These are phyloP conservation scores for Parathielavia appendiculata DNA, from an alignment of 495 filamentous ascomycete species.

Conservation along the genomic window DNA sequence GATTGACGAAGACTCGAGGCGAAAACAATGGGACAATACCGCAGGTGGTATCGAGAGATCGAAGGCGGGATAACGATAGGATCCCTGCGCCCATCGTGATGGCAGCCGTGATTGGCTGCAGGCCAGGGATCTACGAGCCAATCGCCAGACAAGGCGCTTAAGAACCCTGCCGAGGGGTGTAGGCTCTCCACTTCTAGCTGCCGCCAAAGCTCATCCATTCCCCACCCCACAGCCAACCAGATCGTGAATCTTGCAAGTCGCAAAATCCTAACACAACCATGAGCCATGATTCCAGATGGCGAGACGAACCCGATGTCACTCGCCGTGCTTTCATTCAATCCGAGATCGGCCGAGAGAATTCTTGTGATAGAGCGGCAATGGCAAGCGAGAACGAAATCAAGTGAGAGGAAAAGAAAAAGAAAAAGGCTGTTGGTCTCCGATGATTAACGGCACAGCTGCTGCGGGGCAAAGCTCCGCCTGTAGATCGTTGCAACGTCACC, in stretches of 20 bases:
- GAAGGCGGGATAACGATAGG: conserved; percentile 23
- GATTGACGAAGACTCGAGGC: conserved; percentile 2
- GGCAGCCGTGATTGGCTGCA: conserved; percentile 29
- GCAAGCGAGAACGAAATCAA: neutral
- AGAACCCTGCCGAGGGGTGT: conserved; percentile 10
- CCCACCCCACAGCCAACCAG: conserved; percentile 16
- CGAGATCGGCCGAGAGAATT: neutral
- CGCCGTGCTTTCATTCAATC: neutral
- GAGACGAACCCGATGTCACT: neutral
- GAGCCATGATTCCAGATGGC: neutral
- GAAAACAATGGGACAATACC: conserved; percentile 29
- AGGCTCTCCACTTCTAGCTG: conserved; percentile 14
- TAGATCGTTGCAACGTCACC: conserved; percentile 17
- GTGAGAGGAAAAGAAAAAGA: neutral
- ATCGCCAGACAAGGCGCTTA: conserved; percentile 34
- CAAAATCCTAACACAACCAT: conserved; percentile 5
- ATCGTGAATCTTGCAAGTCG: conserved; percentile 6
- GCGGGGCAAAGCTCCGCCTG: conserved; percentile 15
- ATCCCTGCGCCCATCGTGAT: conserved; percentile 31
- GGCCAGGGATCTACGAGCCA: conserved; percentile 27
- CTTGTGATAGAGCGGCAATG: neutral
- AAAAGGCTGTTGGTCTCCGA: neutral
- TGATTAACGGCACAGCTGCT: conserved; percentile 9
- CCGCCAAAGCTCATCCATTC: conserved; percentile 11
- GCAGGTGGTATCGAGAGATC: conserved; percentile 24